phyloP scores from a whole-genome alignment of 495 filamentous ascomycete species.

The Podospora australis region DNA sequence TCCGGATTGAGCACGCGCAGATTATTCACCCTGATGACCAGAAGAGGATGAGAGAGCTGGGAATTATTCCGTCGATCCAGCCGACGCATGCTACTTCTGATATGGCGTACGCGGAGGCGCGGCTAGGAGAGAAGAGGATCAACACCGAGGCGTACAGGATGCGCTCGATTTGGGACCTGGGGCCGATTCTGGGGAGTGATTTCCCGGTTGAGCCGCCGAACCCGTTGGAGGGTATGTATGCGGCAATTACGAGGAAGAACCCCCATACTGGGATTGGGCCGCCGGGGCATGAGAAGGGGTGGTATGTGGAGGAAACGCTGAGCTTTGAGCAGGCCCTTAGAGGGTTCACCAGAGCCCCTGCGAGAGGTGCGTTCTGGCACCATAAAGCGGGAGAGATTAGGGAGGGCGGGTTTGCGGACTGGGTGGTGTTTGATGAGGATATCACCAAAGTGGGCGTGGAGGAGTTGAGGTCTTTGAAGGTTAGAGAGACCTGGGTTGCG shows the following conservation, averaged over 20 bases:
- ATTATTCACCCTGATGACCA: constrained; percentile 60
- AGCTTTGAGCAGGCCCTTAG: constrained; percentile 45
- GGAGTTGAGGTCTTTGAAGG: constrained; percentile 40
- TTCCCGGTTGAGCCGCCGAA: constrained; percentile 61
- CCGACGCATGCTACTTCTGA: constrained; percentile 63
- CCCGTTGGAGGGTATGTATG: constrained; percentile 56
- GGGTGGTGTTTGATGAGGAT: constrained; percentile 53
- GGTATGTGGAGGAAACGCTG: constrained; percentile 48
- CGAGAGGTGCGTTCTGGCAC: constrained; percentile 45
- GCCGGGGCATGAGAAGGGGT: constrained; percentile 40
- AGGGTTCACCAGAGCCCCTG: constrained; percentile 47
- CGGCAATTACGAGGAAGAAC: constrained; percentile 49
- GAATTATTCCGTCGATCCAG: constrained; percentile 60
- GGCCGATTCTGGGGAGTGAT: constrained; percentile 52
- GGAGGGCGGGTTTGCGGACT: constrained; percentile 52
- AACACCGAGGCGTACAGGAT: constrained; percentile 51
- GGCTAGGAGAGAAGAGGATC: constrained; percentile 47
- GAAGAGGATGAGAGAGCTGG: constrained; percentile 41
- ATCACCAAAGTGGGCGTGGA: constrained; percentile 33
- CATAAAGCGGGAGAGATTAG: constrained; percentile 46
- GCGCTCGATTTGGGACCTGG: constrained; percentile 40
- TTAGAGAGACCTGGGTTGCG: constrained; percentile 59
- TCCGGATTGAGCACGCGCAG: constrained; percentile 61
- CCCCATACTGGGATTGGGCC: constrained; percentile 44
- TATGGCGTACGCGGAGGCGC: constrained; percentile 49